A percentile compares a stretch with the other conserved stretches of the same genome.
phyloP scores from a whole-genome alignment of 2,329 filamentous ascomycete species.

The Teratosphaeriaceae sp. region DNA sequence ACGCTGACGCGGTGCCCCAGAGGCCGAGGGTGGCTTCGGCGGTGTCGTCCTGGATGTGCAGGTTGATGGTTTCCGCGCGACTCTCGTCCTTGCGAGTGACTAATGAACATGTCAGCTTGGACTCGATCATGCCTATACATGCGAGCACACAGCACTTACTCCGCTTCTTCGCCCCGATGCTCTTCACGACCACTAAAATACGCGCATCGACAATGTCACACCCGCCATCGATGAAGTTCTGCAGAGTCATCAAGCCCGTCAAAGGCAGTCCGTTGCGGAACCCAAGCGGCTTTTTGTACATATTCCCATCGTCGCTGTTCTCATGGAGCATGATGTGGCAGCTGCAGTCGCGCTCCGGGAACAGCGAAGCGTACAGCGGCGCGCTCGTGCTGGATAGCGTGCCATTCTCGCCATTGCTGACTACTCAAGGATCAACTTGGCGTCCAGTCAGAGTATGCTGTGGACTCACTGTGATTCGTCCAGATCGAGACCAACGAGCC shows the following conservation, averaged over 20 bases:
- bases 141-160: neutral
- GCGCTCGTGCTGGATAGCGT: constrained; percentile 38
- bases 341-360: constrained; percentile 49
- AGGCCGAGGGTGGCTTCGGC: constrained; percentile 47
- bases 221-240: constrained; percentile 48
- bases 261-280: constrained; percentile 33
- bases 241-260: constrained; percentile 50
- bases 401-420: constrained; percentile 42
- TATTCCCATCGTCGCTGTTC: constrained; percentile 37
- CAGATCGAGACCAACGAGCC: constrained; percentile 52
- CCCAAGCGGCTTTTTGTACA: constrained; percentile 43
- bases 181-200: constrained; percentile 53
- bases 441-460: neutral
- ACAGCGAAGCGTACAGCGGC: constrained; percentile 49
- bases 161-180: constrained; percentile 36
- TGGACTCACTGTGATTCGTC: constrained; percentile 42
- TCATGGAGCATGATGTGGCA: constrained; percentile 50
- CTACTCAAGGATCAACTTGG: constrained; percentile 14
- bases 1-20: constrained; percentile 44
- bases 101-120: too few relatives aligned
- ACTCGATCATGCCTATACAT: too few relatives aligned
- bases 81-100: constrained; percentile 44
- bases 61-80: constrained; percentile 41
- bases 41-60: constrained; percentile 54
- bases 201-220: constrained; percentile 47